A percentile compares a stretch with the other conserved stretches of the same genome.
Evolutionary conservation across 495 filamentous ascomycete species (phyloP).

Genomic region (Penicillium chermesinum): DNA sequence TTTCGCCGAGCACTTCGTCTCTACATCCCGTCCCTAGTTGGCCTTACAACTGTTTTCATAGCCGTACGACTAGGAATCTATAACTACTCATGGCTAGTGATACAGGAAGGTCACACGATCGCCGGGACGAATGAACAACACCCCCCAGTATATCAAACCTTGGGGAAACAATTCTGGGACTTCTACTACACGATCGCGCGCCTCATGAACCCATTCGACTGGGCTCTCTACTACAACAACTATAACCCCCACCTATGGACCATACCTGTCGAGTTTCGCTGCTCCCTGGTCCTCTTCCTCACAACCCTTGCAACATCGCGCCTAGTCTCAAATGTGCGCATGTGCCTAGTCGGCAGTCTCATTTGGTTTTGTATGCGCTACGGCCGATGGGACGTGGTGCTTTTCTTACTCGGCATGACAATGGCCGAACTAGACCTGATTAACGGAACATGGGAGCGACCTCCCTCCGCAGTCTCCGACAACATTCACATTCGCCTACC

Average conservation of each 20-base stretch:
- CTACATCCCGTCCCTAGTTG: slow-evolving; percentile 55
- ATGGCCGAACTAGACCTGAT: slow-evolving; percentile 56
- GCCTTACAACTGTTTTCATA: slow-evolving; percentile 51
- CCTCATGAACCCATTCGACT: slow-evolving; percentile 51
- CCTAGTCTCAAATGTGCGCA: slow-evolving; percentile 40
- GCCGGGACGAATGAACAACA: slow-evolving; percentile 45
- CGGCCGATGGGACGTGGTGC: slow-evolving; percentile 54
- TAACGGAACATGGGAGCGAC: slow-evolving; percentile 38
- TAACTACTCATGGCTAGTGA: slow-evolving; percentile 37
- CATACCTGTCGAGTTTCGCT: slow-evolving; percentile 65
- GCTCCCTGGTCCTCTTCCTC: slow-evolving; percentile 61
- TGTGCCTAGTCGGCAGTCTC: slow-evolving; percentile 39
- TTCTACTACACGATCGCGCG: slow-evolving; percentile 44
- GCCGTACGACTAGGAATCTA: slow-evolving; percentile 49
- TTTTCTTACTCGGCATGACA: slow-evolving; percentile 56
- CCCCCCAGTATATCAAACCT: slow-evolving; percentile 40
- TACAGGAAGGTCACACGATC: slow-evolving; percentile 39
- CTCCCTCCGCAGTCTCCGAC: slow-evolving; percentile 9
- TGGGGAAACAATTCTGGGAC: slow-evolving; percentile 42
- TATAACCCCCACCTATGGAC: slow-evolving; percentile 71
- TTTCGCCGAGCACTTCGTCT: slow-evolving; percentile 61
- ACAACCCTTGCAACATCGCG: slow-evolving; percentile 52
- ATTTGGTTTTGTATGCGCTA: slow-evolving; percentile 53
- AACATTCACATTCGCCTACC: slow-evolving; percentile 20
- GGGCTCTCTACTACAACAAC: slow-evolving; percentile 48